phyloP scores from a whole-genome alignment of 495 filamentous ascomycete species.

The Lasiosphaeriaceae sp. region DNA sequence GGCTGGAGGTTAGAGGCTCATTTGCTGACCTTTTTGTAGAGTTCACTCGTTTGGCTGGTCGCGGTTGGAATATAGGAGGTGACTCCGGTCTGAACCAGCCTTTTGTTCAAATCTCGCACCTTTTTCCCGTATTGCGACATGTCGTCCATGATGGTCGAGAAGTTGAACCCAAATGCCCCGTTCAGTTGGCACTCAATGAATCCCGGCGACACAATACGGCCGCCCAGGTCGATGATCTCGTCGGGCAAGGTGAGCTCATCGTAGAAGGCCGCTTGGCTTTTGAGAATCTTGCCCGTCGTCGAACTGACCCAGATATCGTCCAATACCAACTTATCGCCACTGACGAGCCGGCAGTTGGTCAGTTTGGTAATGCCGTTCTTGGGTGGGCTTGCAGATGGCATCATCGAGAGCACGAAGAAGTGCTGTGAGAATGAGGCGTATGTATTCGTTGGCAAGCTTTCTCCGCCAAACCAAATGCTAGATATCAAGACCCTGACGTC shows the following conservation, averaged over 20 bases:
- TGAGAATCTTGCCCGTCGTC: constrained; percentile 68
- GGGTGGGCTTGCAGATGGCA: constrained; percentile 1
- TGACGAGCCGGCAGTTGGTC: constrained; percentile 73
- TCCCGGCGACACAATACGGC: constrained; percentile 74
- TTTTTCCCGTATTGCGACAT: constrained; percentile 62
- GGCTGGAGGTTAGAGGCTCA: not conserved
- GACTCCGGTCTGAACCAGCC: constrained; percentile 69
- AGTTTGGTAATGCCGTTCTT: constrained; percentile 67
- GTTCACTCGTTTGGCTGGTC: constrained; percentile 60
- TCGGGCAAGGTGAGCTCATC: constrained; percentile 59
- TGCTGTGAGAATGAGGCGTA: too few species aligned
- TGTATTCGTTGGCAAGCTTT: not conserved
- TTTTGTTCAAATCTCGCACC: constrained; percentile 61
- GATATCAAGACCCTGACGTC: not conserved
- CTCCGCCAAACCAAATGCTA: not conserved
- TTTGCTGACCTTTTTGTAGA: constrained; percentile 57
- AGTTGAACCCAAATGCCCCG: constrained; percentile 82
- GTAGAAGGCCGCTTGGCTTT: constrained; percentile 72
- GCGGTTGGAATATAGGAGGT: constrained; percentile 81
- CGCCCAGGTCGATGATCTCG: constrained; percentile 64
- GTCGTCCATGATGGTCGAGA: constrained; percentile 65
- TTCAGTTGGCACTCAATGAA: constrained; percentile 86
- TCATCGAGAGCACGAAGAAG: not conserved
- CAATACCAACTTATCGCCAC: constrained; percentile 56
- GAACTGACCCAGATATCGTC: constrained; percentile 80